Evolutionary conservation across 148 eudicot genomes (phyloP).

Genomic region (Fagopyrum homotropicum): DNA sequence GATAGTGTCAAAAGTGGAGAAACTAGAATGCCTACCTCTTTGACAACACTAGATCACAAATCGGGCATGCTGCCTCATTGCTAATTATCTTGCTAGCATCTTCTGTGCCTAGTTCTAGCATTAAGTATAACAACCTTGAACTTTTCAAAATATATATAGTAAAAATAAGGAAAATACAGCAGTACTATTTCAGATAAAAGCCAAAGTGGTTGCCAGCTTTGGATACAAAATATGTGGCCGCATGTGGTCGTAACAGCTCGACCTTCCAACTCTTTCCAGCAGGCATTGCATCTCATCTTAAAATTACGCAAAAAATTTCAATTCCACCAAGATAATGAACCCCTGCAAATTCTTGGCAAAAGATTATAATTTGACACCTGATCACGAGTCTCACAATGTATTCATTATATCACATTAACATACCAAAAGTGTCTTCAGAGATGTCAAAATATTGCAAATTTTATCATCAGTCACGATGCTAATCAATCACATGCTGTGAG

Average conservation of each 20-base stretch:
- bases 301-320: slow-evolving; percentile 23
- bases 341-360: background rate
- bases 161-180: background rate
- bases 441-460: background rate
- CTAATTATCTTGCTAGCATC: slow-evolving; percentile 81
- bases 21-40: slow-evolving; percentile 47
- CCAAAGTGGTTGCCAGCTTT: slow-evolving; percentile 6
- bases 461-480: background rate
- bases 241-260: slow-evolving; percentile 81
- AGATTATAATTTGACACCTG: slow-evolving; percentile 2
- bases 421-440: background rate
- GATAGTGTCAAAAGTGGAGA: background rate
- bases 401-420: background rate
- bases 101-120: slow-evolving; percentile 50
- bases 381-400: background rate
- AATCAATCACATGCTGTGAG: background rate
- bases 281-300: slow-evolving; percentile 94
- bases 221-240: slow-evolving; percentile 92
- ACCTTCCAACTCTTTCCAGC: slow-evolving; percentile 97
- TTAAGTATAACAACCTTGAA: slow-evolving; percentile 36
- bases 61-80: slow-evolving; percentile 85
- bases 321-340: background rate
- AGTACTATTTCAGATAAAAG: slow-evolving; percentile 1
- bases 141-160: slow-evolving; percentile 5
- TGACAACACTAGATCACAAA: slow-evolving; percentile 92